Conservation (phyloP, 2,329 filamentous ascomycete species). For the Piedraia hortae region DNA sequence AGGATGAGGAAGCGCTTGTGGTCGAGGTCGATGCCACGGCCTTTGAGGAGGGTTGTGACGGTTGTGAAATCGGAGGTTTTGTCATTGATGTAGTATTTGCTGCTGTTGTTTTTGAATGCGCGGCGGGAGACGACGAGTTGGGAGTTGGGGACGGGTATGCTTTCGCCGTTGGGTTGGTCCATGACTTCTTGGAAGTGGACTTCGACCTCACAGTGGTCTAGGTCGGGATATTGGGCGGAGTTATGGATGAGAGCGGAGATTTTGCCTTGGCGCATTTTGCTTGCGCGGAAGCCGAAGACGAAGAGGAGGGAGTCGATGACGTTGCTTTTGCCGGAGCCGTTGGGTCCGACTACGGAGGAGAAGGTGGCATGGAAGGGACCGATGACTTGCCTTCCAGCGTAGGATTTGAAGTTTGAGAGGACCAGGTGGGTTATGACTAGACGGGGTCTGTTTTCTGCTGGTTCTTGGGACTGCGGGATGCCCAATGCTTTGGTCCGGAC, state of each 20-base stretch:
- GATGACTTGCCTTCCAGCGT: slow-evolving; percentile 80
- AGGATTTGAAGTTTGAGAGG: slow-evolving; percentile 95
- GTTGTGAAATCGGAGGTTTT: slow-evolving; percentile 75
- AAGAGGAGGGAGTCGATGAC: slow-evolving; percentile 95
- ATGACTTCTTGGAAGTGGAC: slow-evolving; percentile 92
- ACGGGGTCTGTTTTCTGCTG: slow-evolving; percentile 50
- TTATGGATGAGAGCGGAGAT: slow-evolving; percentile 96
- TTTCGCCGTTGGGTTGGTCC: slow-evolving; percentile 51
- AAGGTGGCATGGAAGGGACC: slow-evolving; percentile 93
- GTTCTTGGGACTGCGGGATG: slow-evolving; percentile 37
- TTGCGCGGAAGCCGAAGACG: slow-evolving; percentile 95
- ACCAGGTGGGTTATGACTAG: slow-evolving; percentile 83
- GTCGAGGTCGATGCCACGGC: slow-evolving; percentile 77
- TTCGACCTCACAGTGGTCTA: slow-evolving; percentile 82
- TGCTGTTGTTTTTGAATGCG: slow-evolving; percentile 93
- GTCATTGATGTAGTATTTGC: slow-evolving; percentile 91
- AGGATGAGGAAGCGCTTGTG: slow-evolving; percentile 95
- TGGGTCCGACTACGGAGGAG: slow-evolving; percentile 90
- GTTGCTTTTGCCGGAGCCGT: slow-evolving; percentile 94
- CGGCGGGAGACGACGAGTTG: slow-evolving; percentile 66
- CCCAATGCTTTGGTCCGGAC: slow-evolving; percentile 54
- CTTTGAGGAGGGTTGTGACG: slow-evolving; percentile 65
- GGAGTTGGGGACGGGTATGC: slow-evolving; percentile 56
- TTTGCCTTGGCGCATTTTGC: slow-evolving; percentile 98
- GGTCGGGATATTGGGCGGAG: slow-evolving; percentile 57